Conservation (phyloP, 2,329 filamentous ascomycete species). For the Aspergillus carbonarius region DNA sequence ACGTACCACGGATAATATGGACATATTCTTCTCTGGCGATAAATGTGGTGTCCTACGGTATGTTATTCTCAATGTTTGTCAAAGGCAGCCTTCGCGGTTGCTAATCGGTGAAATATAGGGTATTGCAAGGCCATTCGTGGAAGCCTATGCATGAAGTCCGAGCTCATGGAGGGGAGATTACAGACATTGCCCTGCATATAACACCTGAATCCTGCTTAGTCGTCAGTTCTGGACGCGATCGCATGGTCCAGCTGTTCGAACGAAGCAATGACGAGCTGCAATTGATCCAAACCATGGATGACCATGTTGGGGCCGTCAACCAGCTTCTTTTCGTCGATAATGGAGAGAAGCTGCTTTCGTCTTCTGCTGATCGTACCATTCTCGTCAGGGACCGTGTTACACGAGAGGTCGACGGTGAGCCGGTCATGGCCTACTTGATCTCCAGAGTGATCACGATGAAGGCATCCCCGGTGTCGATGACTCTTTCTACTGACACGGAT, state of each 20-base stretch:
- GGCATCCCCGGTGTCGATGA: constrained; percentile 82
- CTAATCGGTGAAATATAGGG: constrained; percentile 27
- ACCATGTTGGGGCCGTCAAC: constrained; percentile 84
- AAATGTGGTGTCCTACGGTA: constrained; percentile 73
- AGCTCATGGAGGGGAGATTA: constrained; percentile 82
- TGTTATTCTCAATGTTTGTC: not conserved
- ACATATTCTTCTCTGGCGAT: constrained; percentile 78
- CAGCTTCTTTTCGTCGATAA: constrained; percentile 73
- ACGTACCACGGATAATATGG: constrained; percentile 60
- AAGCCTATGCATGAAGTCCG: constrained; percentile 69
- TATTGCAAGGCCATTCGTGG: constrained; percentile 52
- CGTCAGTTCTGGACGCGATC: constrained; percentile 81
- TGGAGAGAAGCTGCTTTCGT: constrained; percentile 72
- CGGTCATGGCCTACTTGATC: constrained; percentile 73
- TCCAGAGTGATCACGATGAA: constrained; percentile 77
- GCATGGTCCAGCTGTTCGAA: constrained; percentile 88
- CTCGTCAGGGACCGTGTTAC: constrained; percentile 77
- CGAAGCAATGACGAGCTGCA: constrained; percentile 61
- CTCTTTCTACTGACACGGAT: constrained; percentile 60
- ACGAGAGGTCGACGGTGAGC: constrained; percentile 55
- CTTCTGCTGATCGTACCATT: constrained; percentile 82
- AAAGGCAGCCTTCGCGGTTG: not conserved
- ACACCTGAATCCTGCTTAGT: constrained; percentile 63
- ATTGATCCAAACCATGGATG: constrained; percentile 85
- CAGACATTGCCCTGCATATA: constrained; percentile 73